These are phyloP conservation scores for Fusarium sp. DNA, from an alignment of 2,329 filamentous ascomycete genomes.

Conservation along the genomic window DNA sequence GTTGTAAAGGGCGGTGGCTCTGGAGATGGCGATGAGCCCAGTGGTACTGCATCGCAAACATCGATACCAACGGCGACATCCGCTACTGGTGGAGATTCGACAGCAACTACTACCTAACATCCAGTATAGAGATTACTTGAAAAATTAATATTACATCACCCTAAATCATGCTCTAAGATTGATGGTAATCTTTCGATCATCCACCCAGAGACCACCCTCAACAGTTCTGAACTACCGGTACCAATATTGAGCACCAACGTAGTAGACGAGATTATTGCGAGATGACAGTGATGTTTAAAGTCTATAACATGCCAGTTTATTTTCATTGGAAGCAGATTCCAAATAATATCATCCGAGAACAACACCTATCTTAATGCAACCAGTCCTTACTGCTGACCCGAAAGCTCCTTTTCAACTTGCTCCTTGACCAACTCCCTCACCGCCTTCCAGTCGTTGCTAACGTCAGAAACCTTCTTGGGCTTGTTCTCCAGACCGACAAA, in stretches of 20 bases:
- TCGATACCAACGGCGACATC: constrained; percentile 8
- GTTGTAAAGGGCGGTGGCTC: constrained; percentile 26
- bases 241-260: too few relatives aligned
- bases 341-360: background rate
- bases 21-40: background rate
- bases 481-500: constrained; percentile 85
- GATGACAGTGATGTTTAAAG: background rate
- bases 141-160: too few relatives aligned
- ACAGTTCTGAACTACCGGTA: too few relatives aligned
- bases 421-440: constrained; percentile 83
- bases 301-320: background rate
- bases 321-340: too few relatives aligned
- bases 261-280: too few relatives aligned
- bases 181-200: too few relatives aligned
- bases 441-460: constrained; percentile 80
- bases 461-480: constrained; percentile 80
- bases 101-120: background rate
- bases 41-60: constrained; percentile 12
- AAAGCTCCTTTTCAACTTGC: constrained; percentile 78
- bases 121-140: too few relatives aligned
- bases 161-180: too few relatives aligned
- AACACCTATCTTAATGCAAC: constrained; percentile 11
- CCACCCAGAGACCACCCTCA: too few relatives aligned
- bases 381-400: constrained; percentile 44
- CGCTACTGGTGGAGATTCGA: background rate